Evolutionary conservation across 2,329 filamentous ascomycete genomes (phyloP).

Genomic region (Aureobasidium vineae): DNA sequence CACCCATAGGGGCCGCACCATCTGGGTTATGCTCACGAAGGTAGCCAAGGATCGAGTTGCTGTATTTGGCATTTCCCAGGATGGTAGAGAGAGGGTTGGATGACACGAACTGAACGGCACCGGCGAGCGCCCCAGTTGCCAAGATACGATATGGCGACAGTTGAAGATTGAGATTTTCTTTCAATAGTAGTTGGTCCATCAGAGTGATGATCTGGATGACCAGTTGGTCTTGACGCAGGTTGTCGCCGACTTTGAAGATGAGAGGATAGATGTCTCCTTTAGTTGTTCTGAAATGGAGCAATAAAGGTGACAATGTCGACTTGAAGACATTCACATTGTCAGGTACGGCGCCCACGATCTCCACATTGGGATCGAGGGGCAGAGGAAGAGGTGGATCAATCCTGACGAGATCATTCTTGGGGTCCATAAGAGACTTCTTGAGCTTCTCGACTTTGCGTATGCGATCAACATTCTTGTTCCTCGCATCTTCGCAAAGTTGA

Average conservation of each 20-base stretch:
- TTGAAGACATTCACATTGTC: slow-evolving; percentile 93
- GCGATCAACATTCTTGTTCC: slow-evolving; percentile 73
- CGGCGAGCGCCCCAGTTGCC: slow-evolving; percentile 83
- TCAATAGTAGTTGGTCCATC: slow-evolving; percentile 93
- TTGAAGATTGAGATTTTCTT: slow-evolving; percentile 94
- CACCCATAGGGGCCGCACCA: slow-evolving; percentile 72
- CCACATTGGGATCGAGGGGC: slow-evolving; percentile 80
- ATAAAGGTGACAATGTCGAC: slow-evolving; percentile 86
- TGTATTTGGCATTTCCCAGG: slow-evolving; percentile 67
- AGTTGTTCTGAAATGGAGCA: slow-evolving; percentile 82
- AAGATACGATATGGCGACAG: slow-evolving; percentile 95
- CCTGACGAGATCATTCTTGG: slow-evolving; percentile 79
- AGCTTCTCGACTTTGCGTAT: slow-evolving; percentile 78
- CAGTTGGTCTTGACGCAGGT: slow-evolving; percentile 92
- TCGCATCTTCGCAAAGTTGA: slow-evolving; percentile 85
- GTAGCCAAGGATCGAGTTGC: slow-evolving; percentile 73
- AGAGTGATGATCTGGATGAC: slow-evolving; percentile 97
- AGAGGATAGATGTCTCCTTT: slow-evolving; percentile 79
- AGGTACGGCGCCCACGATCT: slow-evolving; percentile 74
- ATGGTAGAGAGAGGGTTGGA: slow-evolving; percentile 82
- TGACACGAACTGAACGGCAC: slow-evolving; percentile 83
- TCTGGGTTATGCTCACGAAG: slow-evolving; percentile 89
- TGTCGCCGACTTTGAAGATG: slow-evolving; percentile 96
- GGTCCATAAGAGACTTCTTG: slow-evolving; percentile 80
- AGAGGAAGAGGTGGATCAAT: slow-evolving; percentile 87